phyloP scores from a whole-genome alignment of 2,329 filamentous ascomycete genomes.

The Aspergillus ustus region DNA sequence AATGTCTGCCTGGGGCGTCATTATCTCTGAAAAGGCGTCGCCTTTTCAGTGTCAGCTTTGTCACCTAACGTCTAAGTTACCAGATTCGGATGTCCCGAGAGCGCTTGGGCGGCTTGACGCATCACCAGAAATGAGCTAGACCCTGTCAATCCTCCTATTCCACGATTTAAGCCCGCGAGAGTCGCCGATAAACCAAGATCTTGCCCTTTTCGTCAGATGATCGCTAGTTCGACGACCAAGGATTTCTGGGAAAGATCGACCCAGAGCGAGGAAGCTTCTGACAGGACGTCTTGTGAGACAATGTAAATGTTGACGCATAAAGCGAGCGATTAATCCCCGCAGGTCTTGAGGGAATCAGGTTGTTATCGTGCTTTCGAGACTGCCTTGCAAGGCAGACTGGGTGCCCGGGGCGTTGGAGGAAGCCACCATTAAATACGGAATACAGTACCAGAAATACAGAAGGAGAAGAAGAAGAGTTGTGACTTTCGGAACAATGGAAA shows the following conservation, averaged over 20 bases:
- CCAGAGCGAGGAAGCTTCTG: neutral
- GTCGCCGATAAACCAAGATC: constrained; percentile 12
- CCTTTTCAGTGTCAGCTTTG: constrained; percentile 2
- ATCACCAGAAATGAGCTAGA: constrained; percentile 11
- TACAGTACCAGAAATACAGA: neutral
- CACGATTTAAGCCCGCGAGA: constrained; percentile 9
- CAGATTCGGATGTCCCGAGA: constrained; percentile 1
- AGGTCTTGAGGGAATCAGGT: neutral
- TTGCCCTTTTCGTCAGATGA: constrained; percentile 11
- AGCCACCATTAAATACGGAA: neutral
- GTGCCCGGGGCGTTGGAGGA: constrained; percentile 2
- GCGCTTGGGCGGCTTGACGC: neutral
- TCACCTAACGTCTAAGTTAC: constrained; percentile 10
- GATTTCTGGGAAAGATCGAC: constrained; percentile 6
- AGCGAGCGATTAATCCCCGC: neutral
- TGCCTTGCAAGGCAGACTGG: constrained; percentile 15
- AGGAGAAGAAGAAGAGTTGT: neutral
- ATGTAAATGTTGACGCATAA: neutral
- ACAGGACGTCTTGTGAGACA: neutral
- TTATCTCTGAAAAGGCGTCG: neutral
- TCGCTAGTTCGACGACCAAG: neutral
- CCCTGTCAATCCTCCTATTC: constrained; percentile 17
- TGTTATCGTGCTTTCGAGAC: neutral
- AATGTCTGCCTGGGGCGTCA: constrained; percentile 4
- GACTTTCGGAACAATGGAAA: constrained; percentile 3